Evolutionary conservation across 2,329 filamentous ascomycete species (phyloP).

Genomic region (Ophiostoma sp.): DNA sequence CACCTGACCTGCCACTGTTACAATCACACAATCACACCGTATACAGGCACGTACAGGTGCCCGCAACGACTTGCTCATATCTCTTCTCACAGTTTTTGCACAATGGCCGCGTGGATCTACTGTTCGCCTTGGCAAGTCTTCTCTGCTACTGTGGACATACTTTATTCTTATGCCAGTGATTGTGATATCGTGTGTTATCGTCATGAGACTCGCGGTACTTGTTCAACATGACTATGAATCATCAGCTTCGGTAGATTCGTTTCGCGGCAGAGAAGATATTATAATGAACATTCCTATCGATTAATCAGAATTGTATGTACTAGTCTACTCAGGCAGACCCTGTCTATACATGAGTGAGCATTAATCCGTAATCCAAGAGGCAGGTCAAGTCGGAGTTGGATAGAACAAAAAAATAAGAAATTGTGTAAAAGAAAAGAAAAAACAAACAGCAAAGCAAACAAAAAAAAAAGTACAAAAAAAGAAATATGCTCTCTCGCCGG

Average conservation of each 20-base stretch:
- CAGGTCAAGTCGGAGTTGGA: too few species aligned
- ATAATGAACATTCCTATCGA: too few species aligned
- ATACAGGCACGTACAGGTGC: neutral
- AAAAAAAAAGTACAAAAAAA: neutral
- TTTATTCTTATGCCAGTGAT: neutral
- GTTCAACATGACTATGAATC: neutral
- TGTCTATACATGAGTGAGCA: too few species aligned
- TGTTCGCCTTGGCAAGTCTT: neutral
- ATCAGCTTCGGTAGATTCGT: neutral
- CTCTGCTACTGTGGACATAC: neutral
- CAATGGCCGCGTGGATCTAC: neutral
- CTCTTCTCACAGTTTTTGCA: neutral
- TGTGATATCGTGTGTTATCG: neutral
- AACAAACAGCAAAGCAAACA: neutral
- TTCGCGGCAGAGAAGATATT: neutral
- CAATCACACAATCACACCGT: neutral
- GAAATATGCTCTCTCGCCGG: constrained; percentile 23
- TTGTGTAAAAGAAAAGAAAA: neutral
- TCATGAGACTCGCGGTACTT: neutral
- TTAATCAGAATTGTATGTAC: too few species aligned
- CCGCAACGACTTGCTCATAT: neutral
- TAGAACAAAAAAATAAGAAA: too few species aligned
- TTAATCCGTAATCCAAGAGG: too few species aligned
- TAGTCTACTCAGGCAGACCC: too few species aligned
- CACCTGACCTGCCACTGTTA: neutral